Conservation (phyloP, 192 early-diverging fungal genomes). For the Powellomyces hirtus region DNA sequence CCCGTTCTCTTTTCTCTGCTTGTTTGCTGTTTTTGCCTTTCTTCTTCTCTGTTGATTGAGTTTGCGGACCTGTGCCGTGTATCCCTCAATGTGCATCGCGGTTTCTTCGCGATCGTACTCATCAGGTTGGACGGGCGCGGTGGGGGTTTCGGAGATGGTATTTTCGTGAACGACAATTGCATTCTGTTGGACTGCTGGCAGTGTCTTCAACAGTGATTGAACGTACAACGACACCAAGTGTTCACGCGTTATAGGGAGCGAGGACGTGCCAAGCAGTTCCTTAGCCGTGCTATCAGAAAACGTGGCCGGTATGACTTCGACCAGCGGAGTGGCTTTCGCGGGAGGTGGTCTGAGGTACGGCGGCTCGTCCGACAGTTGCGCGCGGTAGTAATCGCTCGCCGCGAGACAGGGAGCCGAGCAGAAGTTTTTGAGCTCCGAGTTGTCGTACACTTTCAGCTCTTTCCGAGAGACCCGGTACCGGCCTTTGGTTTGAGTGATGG, state of each 20-base stretch:
- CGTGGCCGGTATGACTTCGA: constrained; percentile 20
- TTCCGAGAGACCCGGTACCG: constrained; percentile 67
- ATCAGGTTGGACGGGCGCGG: background rate
- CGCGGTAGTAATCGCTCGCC: constrained; percentile 63
- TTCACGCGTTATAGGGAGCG: background rate
- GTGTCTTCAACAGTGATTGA: background rate
- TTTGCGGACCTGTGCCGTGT: background rate
- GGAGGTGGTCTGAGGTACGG: constrained; percentile 53
- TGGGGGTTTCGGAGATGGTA: background rate
- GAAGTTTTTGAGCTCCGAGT: constrained; percentile 61
- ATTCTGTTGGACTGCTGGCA: background rate
- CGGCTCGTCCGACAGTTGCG: constrained; percentile 75
- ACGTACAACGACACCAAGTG: background rate
- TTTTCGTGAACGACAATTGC: background rate
- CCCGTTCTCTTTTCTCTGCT: too few relatives aligned
- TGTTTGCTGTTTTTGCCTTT: too few relatives aligned
- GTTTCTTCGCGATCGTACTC: background rate
- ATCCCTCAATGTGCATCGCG: background rate
- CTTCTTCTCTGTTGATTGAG: too few relatives aligned
- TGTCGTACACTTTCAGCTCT: constrained; percentile 77
- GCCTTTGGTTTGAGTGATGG: constrained; percentile 43
- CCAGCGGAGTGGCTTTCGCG: too few relatives aligned
- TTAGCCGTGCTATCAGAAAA: background rate
- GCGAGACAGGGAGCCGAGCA: constrained; percentile 73
- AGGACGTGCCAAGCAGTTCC: background rate